These are phyloP conservation scores for Avicennia marina DNA, from an alignment of 257 asterid genomes.

Conservation along the genomic window DNA sequence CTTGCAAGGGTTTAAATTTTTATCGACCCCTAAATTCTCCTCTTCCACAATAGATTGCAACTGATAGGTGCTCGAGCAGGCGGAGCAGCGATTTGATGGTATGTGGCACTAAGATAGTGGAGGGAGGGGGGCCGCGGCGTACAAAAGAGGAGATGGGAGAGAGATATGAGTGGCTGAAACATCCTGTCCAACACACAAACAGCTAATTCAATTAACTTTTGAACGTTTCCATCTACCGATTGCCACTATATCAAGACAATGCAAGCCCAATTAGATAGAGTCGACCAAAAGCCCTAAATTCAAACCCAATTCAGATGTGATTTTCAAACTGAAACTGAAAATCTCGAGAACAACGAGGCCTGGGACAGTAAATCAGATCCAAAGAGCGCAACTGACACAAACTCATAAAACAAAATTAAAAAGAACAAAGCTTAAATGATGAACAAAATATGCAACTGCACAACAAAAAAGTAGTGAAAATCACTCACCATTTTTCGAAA, in stretches of 20 bases:
- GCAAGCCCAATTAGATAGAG: neutral
- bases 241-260: conserved; percentile 16
- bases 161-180: no score
- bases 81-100: neutral
- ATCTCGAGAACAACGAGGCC: neutral
- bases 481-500: conserved; percentile 21
- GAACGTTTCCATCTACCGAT: neutral
- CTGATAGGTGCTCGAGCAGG: no score
- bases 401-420: neutral
- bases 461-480: no score
- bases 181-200: conserved; percentile 3
- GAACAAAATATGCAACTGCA: no score
- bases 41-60: no score
- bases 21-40: no score
- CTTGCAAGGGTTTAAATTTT: no score
- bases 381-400: conserved; percentile 3
- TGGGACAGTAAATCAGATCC: conserved; percentile 23
- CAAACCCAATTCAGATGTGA: conserved; percentile 3
- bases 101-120: no score
- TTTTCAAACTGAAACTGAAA: neutral
- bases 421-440: neutral
- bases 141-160: no score
- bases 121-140: no score
- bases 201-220: neutral
- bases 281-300: conserved; percentile 1